Conservation (phyloP, 108 stramenopile genomes). For the Aureococcus anophagefferens region DNA sequence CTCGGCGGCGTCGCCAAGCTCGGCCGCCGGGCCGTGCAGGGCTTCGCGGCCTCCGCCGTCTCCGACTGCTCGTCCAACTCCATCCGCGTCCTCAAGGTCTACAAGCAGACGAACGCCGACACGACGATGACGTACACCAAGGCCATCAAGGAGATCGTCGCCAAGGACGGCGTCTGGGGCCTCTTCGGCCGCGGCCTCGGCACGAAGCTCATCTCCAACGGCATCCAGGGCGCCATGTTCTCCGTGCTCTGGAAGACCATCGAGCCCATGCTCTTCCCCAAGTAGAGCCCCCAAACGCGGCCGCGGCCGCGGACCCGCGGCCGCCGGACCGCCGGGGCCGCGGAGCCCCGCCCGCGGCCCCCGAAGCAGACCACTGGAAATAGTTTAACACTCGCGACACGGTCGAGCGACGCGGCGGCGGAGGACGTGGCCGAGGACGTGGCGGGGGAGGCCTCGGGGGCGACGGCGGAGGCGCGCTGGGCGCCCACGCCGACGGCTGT, state of each 20-base stretch:
- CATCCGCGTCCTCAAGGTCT: slow-evolving; percentile 95
- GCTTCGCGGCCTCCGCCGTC: slow-evolving; percentile 82
- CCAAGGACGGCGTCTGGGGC: slow-evolving; percentile 74
- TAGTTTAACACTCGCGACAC: too few relatives aligned
- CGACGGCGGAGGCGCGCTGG: too few relatives aligned
- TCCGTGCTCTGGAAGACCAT: slow-evolving; percentile 96
- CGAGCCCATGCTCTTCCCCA: slow-evolving; percentile 59
- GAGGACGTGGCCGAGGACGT: too few relatives aligned
- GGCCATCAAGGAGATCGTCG: slow-evolving; percentile 72
- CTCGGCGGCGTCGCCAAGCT: slow-evolving; percentile 33
- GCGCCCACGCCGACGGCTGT: too few relatives aligned
- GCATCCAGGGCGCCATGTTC: slow-evolving; percentile 91
- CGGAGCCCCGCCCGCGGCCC: too few relatives aligned
- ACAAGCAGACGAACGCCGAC: slow-evolving; percentile 85
- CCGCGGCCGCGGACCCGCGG: too few relatives aligned
- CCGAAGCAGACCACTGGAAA: too few relatives aligned
- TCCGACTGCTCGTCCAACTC: slow-evolving; percentile 91
- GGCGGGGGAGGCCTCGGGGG: too few relatives aligned
- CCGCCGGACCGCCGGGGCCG: too few relatives aligned
- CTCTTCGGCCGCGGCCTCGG: slow-evolving; percentile 92
- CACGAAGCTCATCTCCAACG: slow-evolving; percentile 96
- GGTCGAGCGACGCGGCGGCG: too few relatives aligned
- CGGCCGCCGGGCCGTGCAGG: slow-evolving; percentile 79
- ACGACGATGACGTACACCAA: slow-evolving; percentile 70
- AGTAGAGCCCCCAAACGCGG: too few relatives aligned